Evolutionary conservation across 305 asterid genomes (phyloP), one percentile per base, ranked within the genome.

Genomic region (Fraxinus sp.): DNA sequence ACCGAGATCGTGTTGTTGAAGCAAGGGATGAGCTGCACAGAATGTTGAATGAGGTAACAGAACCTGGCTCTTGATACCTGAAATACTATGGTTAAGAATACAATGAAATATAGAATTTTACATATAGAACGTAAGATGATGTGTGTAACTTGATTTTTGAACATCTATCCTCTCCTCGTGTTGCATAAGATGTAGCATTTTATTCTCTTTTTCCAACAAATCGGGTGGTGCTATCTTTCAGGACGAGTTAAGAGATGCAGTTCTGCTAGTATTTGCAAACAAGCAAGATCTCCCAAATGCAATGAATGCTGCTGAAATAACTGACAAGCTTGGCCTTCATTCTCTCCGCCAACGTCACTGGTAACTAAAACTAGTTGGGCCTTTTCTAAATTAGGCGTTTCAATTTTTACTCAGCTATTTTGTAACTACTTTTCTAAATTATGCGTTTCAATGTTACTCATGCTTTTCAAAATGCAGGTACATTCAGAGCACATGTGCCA

Each of bases 241-340:
- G 94, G 94, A 91, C 57, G 93, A 91, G 70, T 82, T 89, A 85
- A 86, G 94, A 78, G 94, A 91, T 79, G 93, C 93, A 76, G 94
- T 91, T 37, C 84, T 91, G 76, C 89, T 91, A 36, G 94, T 91
- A 26, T 89, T 91, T 84, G 94, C 94, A 11, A 91, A 91, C 89
- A 91, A 91, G 79, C 94, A 91, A 85, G 94, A 91, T 91, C 94
- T 91, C 84, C 94, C 94, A 70, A 91, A 91, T 73, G 93, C 94
- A 37, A 91, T 91, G 93, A 91, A 91, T 84, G 94, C 94, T 20
- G 94, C 94, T 82, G 94, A 91, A 80, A 91, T 91, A 85, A 91
- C 94, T 22, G 94, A 91, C 84, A 91, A 91, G 84, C 88, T 91
- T 76, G 94, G 94, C 71, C 91, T 91, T 83, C 93, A 91, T 71